Percentiles rank a stretch among this genome's conserved stretches.
Conservation (phyloP, 345 rosid genomes). For the Corchorus capsularis region DNA sequence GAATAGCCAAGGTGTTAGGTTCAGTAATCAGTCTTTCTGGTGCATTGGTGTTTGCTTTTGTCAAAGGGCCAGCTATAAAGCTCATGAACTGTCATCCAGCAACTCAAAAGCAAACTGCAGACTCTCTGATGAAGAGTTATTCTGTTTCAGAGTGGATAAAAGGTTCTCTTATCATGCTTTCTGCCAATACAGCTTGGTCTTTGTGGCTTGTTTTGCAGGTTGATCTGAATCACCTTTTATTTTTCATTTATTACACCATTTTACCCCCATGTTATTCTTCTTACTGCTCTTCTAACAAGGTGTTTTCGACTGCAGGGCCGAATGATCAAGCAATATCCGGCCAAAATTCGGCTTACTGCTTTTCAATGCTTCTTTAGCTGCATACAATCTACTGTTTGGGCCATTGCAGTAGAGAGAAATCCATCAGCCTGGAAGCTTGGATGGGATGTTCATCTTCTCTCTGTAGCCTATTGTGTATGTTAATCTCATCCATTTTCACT, state of each 20-base stretch:
- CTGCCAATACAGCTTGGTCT: conserved; percentile 75
- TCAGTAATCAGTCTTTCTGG: conserved; percentile 61
- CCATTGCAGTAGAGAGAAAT: conserved; percentile 57
- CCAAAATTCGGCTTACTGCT: conserved; percentile 64
- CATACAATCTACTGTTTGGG: conserved; percentile 69
- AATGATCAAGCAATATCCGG: conserved; percentile 65
- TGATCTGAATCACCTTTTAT: background rate
- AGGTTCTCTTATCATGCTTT: conserved; percentile 79
- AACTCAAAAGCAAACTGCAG: conserved; percentile 25
- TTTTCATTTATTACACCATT: too few species aligned
- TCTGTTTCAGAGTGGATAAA: conserved; percentile 44
- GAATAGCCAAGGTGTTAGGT: conserved; percentile 74
- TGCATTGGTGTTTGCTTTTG: conserved; percentile 73
- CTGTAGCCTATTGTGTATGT: conserved; percentile 80
- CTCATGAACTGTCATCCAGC: conserved; percentile 26
- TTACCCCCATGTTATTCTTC: background rate
- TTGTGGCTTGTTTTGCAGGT: conserved; percentile 89
- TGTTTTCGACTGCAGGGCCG: conserved; percentile 34
- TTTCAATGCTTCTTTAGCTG: conserved; percentile 81
- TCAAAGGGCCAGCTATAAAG: conserved; percentile 66
- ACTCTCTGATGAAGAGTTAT: background rate
- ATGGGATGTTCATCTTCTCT: conserved; percentile 71
- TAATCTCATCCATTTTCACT: background rate
- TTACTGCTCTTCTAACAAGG: background rate
- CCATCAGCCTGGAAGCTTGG: conserved; percentile 74